phyloP scores from a whole-genome alignment of 2,329 filamentous ascomycete species.

The Ampelomyces quisqualis region DNA sequence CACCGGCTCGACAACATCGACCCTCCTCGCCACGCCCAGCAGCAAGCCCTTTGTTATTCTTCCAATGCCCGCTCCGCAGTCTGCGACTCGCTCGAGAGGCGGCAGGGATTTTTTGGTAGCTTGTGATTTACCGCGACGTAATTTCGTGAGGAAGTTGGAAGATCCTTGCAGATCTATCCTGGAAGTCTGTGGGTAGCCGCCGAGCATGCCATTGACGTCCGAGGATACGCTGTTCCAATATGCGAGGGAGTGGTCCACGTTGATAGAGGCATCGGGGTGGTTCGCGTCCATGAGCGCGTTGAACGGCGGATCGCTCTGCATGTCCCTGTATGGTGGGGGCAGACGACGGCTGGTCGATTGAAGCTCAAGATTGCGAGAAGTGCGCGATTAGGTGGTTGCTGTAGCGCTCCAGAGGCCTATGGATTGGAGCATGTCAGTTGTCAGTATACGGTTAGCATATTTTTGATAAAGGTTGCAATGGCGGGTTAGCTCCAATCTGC shows the following conservation, averaged over 20 bases:
- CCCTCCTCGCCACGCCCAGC: conserved; percentile 64
- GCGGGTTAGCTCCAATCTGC: conserved; percentile 15
- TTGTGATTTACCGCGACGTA: conserved; percentile 46
- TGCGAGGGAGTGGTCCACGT: conserved; percentile 46
- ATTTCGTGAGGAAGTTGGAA: conserved; percentile 66
- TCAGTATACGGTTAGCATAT: neutral
- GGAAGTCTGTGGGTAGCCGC: conserved; percentile 68
- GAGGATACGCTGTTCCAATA: conserved; percentile 57
- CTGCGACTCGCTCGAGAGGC: conserved; percentile 50
- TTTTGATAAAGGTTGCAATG: conserved; percentile 2
- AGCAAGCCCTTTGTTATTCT: conserved; percentile 78
- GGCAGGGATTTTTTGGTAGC: conserved; percentile 24
- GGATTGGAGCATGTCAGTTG: no score
- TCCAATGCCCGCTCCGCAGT: conserved; percentile 73
- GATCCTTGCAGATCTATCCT: conserved; percentile 71
- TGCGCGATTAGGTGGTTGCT: no score
- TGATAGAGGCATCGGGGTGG: conserved; percentile 48
- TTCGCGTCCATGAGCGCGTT: conserved; percentile 16
- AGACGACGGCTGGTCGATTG: no score
- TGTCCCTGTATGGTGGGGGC: no score
- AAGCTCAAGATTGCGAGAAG: no score
- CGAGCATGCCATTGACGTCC: conserved; percentile 74
- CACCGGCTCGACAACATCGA: conserved; percentile 86
- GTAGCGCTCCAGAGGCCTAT: no score
- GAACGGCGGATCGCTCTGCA: conserved; percentile 28